Evolutionary conservation across 2,329 filamentous ascomycete genomes (phyloP).

Genomic region (Coccinonectria pachysandricola): DNA sequence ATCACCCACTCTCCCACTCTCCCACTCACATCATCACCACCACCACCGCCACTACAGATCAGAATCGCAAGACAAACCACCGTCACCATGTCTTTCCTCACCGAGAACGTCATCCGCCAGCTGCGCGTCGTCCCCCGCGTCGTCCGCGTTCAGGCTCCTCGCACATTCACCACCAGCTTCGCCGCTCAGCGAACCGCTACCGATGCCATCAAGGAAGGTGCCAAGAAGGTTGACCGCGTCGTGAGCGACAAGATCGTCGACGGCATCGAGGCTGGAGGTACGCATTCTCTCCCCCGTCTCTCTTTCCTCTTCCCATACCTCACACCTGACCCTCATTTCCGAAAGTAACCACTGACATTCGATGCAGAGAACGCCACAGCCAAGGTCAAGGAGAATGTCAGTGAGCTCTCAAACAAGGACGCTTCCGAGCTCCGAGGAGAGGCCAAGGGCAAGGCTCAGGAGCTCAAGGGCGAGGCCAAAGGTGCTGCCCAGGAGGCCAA

Average conservation of each 20-base stretch:
- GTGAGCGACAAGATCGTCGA: slow-evolving; percentile 53
- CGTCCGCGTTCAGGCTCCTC: slow-evolving; percentile 29
- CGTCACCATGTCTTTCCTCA: slow-evolving; percentile 42
- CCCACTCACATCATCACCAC: background rate
- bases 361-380: too few relatives aligned
- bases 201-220: slow-evolving; percentile 47
- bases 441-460: slow-evolving; percentile 26
- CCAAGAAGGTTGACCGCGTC: slow-evolving; percentile 48
- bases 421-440: slow-evolving; percentile 28
- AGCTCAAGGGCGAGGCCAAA: slow-evolving; percentile 33
- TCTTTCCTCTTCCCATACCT: background rate
- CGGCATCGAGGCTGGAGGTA: slow-evolving; percentile 49
- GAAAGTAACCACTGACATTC: too few relatives aligned
- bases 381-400: slow-evolving; percentile 38
- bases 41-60: background rate
- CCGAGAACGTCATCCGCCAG: slow-evolving; percentile 34
- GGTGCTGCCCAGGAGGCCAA: slow-evolving; percentile 30
- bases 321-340: too few relatives aligned
- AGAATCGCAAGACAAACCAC: slow-evolving; percentile 2
- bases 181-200: slow-evolving; percentile 37
- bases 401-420: too few relatives aligned
- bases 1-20: too few relatives aligned
- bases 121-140: slow-evolving; percentile 29
- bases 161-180: slow-evolving; percentile 40
- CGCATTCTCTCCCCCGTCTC: slow-evolving; percentile 16